Conservation (phyloP, 345 rosid species). For the Sisymbrium altissimum region DNA sequence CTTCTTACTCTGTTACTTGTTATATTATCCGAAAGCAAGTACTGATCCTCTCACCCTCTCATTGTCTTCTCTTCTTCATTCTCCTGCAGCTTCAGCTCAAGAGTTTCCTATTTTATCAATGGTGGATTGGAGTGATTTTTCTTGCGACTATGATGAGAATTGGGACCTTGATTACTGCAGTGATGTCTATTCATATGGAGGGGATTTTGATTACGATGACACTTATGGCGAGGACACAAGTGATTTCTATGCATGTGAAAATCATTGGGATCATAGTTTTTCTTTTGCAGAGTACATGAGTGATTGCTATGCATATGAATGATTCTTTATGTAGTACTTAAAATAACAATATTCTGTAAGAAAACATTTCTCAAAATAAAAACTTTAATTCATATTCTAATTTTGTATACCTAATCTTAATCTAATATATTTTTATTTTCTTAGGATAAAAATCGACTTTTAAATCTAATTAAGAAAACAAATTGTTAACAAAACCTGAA, state of each 20-base stretch:
- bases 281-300: background rate
- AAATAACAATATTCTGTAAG: too few species aligned
- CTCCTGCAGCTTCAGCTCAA: background rate
- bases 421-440: too few species aligned
- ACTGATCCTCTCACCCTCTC: background rate
- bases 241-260: background rate
- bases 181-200: background rate
- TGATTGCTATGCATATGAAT: background rate
- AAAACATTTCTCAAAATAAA: too few species aligned
- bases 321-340: too few species aligned
- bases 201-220: background rate
- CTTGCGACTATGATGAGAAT: background rate
- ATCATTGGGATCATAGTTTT: background rate
- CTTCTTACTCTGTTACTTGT: background rate
- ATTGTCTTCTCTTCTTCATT: background rate
- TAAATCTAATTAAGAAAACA: too few species aligned
- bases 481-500: too few species aligned
- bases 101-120: background rate
- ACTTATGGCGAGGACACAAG: background rate
- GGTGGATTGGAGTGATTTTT: conserved; percentile 1
- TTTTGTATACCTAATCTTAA: too few species aligned
- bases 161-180: background rate
- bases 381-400: too few species aligned
- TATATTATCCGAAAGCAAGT: background rate
- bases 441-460: too few species aligned